Conservation (phyloP, 768 basidiomycete genomes). For the Stropharia rugosoannulata region DNA sequence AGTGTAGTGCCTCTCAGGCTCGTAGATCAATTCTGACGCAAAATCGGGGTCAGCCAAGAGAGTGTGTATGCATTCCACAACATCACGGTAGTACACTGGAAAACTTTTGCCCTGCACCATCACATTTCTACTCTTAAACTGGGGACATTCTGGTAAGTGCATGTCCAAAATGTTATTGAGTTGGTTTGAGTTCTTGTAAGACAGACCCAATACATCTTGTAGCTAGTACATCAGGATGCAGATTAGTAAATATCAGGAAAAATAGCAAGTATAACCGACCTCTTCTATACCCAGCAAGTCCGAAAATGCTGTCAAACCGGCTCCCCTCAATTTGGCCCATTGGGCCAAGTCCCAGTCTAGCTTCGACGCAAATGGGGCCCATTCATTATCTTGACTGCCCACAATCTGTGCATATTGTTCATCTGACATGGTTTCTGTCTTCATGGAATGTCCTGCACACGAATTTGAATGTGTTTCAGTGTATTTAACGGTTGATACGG, state of each 20-base stretch:
- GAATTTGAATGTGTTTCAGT: too few species aligned
- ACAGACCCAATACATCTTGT: constrained; percentile 23
- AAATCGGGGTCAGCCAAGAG: constrained; percentile 34
- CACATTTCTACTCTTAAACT: constrained; percentile 25
- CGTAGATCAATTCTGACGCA: constrained; percentile 23
- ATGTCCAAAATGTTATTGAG: constrained; percentile 28
- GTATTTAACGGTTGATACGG: neutral
- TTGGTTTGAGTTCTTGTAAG: constrained; percentile 20
- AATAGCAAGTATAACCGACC: constrained; percentile 27
- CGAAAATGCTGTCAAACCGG: constrained; percentile 34
- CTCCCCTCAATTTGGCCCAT: constrained; percentile 37
- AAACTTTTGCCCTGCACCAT: constrained; percentile 23
- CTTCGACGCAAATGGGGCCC: constrained; percentile 31
- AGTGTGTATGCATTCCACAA: constrained; percentile 32
- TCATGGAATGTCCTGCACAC: neutral
- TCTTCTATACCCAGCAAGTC: constrained; percentile 37
- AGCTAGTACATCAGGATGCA: constrained; percentile 16
- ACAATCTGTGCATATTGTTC: neutral
- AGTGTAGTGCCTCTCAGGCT: constrained; percentile 34
- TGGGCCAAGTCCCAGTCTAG: constrained; percentile 38
- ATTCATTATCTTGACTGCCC: constrained; percentile 8
- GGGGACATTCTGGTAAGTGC: constrained; percentile 20
- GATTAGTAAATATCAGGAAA: neutral
- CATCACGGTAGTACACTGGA: constrained; percentile 31
- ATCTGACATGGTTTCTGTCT: neutral